Conservation (phyloP, 2,329 filamentous ascomycete species). For the Colletotrichum camelliae region DNA sequence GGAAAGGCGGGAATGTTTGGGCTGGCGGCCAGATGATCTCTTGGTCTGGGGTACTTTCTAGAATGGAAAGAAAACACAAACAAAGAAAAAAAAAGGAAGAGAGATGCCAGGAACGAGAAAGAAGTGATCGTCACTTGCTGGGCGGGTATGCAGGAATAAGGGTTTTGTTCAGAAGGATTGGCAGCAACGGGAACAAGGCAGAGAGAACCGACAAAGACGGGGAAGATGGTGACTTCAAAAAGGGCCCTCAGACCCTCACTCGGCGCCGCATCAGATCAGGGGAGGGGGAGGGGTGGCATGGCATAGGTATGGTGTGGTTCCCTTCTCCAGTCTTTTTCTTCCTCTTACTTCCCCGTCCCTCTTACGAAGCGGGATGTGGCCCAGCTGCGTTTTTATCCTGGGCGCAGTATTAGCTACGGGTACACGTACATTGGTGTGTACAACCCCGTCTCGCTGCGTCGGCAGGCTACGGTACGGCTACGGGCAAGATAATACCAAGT, state of each 20-base stretch:
- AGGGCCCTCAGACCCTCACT: conserved; percentile 3
- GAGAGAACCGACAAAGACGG: neutral
- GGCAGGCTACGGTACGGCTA: neutral
- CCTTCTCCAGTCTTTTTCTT: neutral
- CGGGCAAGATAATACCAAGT: neutral
- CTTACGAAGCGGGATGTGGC: conserved; percentile 5
- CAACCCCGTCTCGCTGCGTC: neutral
- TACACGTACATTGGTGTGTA: neutral
- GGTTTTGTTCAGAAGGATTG: neutral
- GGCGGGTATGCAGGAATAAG: neutral
- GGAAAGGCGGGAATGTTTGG: neutral
- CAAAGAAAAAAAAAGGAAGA: neutral
- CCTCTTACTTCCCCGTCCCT: neutral
- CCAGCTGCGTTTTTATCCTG: neutral
- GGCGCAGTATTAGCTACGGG: neutral
- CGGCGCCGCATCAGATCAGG: neutral
- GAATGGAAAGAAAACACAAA: neutral
- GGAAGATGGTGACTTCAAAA: conserved; percentile 1
- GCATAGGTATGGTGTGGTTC: neutral
- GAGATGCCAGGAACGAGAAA: neutral
- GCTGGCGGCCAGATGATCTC: neutral
- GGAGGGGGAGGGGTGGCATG: neutral
- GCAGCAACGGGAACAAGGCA: neutral
- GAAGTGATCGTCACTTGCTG: neutral
- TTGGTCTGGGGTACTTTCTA: neutral